Conservation (phyloP, 2,329 filamentous ascomycete genomes). For the Zasmidium cellare region DNA sequence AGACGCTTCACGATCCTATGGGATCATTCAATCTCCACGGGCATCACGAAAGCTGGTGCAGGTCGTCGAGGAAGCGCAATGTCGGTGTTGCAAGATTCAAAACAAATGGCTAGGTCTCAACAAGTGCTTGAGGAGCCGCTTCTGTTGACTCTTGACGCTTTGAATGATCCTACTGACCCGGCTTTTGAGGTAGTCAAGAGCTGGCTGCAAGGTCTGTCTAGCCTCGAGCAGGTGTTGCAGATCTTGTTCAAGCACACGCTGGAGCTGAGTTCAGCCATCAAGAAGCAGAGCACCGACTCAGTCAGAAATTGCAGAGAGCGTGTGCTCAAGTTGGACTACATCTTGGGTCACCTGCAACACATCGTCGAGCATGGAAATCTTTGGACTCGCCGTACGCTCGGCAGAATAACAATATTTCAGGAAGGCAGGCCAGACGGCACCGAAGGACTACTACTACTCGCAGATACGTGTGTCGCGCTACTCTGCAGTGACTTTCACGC, state of each 20-base stretch:
- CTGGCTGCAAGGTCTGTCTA: constrained; percentile 70
- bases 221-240: constrained; percentile 50
- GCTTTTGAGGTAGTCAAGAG: constrained; percentile 73
- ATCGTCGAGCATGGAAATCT: constrained; percentile 62
- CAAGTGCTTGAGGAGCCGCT: constrained; percentile 77
- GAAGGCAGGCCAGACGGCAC: constrained; percentile 1
- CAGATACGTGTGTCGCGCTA: constrained; percentile 21
- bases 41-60: constrained; percentile 12
- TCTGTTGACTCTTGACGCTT: constrained; percentile 76
- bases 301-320: neutral
- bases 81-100: constrained; percentile 25
- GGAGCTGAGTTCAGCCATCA: neutral
- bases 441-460: constrained; percentile 24
- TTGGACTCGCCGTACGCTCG: constrained; percentile 30
- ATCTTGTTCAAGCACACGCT: constrained; percentile 28
- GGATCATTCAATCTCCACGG: constrained; percentile 64
- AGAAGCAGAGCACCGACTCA: neutral
- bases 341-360: constrained; percentile 72
- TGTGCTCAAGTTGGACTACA: constrained; percentile 69
- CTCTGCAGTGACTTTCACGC: constrained; percentile 19
- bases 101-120: constrained; percentile 18
- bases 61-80: constrained; percentile 31
- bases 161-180: constrained; percentile 71
- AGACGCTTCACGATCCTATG: constrained; percentile 75
- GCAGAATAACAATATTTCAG: constrained; percentile 3